Evolutionary conservation across 495 filamentous ascomycete species (phyloP).

Genomic region (Lasiosphaeris hirsuta): DNA sequence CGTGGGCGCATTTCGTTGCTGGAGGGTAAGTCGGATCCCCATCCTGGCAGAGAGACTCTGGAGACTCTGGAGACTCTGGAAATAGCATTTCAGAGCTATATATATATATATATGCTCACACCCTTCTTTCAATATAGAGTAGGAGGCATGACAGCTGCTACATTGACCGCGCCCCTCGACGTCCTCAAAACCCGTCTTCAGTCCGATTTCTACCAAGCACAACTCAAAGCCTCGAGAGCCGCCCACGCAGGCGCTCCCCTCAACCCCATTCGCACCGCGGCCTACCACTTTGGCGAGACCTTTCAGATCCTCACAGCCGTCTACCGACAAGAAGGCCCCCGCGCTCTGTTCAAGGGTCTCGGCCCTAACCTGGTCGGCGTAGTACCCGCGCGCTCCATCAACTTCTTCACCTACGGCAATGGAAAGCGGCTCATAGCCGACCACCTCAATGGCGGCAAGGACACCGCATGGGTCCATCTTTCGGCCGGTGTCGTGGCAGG

Average conservation of each 20-base stretch:
- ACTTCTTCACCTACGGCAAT: conserved; percentile 88
- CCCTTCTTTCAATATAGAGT: conserved; percentile 45
- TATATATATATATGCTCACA: too few species aligned
- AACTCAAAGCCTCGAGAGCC: conserved; percentile 48
- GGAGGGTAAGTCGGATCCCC: conserved; percentile 62
- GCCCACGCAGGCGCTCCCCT: conserved; percentile 35
- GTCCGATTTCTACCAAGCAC: conserved; percentile 83
- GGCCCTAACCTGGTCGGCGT: conserved; percentile 86
- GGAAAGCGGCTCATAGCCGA: conserved; percentile 73
- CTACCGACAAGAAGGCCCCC: conserved; percentile 72
- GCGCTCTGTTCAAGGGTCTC: conserved; percentile 83
- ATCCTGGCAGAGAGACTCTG: neutral
- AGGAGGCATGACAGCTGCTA: conserved; percentile 83
- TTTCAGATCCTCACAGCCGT: conserved; percentile 76
- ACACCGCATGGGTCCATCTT: conserved; percentile 69
- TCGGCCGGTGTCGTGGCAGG: conserved; percentile 70
- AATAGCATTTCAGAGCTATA: too few species aligned
- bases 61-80: too few species aligned
- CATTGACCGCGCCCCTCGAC: conserved; percentile 83
- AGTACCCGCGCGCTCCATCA: conserved; percentile 79
- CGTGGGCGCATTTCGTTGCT: conserved; percentile 86
- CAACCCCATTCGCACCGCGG: conserved; percentile 45
- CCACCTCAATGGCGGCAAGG: conserved; percentile 59
- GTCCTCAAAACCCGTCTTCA: conserved; percentile 88
- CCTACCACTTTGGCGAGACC: conserved; percentile 70